Evolutionary conservation across 176 grass and related monocot genomes (phyloP), one percentile per base, ranked within the genome.

Genomic region (Carex pumila): DNA sequence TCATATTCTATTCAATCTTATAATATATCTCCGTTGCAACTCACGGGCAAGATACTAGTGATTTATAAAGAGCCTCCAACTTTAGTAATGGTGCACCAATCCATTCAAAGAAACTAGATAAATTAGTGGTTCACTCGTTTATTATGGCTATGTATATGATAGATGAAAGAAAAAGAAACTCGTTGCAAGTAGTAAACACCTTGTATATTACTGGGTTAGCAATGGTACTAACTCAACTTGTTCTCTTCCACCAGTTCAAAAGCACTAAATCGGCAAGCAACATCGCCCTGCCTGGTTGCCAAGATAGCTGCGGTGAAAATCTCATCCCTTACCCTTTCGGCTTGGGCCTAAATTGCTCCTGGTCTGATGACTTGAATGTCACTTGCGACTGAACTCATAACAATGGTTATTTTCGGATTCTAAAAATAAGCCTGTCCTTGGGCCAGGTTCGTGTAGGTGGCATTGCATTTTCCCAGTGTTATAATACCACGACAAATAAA

Each of bases 321-420:
- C 3, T 18, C 4, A 70, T 81, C 19, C 61, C 63, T 12, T 79
- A 65, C 70, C 88, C 88, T 2, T 84, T 87, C 12, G 69, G 85
- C 1, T 19, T 77, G 5, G 82, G 81, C 1, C 10, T 6, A 3
- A 62, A 34, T 13, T 91, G 89, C 5, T 13, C 36, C 10, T 0
- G 0, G n/a, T 58, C 55, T 58, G 21, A 15, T 12, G 62, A 2
- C 1, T 85, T 88, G 49, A 1, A 0, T 0, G 1, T 87, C 2
- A 4, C 7, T 14, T 90, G 88, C 55, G 5, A 49, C 4, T 9
- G 34, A 34, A 3, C 7, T 45, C 4, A 7, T 1, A 68, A 18
- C 0, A 29, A 14, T 17, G 76, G 55, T 2, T 10, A 2, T 2
- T 49, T 10, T 49, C 11, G 18, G 0, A 25, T 78, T 32, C 13